These are phyloP conservation scores for Suillus lakei DNA, from an alignment of 768 basidiomycete genomes.

Conservation along the genomic window DNA sequence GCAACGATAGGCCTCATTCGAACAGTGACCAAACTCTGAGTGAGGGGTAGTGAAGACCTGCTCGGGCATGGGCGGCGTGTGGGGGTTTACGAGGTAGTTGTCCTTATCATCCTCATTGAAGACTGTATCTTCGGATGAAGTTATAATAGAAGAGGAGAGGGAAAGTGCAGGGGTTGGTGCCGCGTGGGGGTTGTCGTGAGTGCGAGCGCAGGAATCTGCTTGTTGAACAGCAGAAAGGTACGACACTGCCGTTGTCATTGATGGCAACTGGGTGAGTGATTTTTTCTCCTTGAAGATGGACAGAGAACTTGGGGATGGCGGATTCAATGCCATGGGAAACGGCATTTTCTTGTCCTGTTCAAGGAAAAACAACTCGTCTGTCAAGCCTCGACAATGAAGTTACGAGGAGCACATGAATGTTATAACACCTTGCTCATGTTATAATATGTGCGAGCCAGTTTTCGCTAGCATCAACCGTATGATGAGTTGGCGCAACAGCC, in stretches of 20 bases:
- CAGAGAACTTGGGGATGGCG: conserved; percentile 49
- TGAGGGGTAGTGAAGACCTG: conserved; percentile 81
- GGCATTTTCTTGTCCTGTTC: conserved; percentile 36
- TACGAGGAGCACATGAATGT: neutral
- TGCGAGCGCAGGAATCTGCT: conserved; percentile 70
- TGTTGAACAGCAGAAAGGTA: conserved; percentile 65
- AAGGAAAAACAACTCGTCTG: conserved; percentile 14
- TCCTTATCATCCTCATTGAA: conserved; percentile 58
- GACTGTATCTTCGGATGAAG: conserved; percentile 69
- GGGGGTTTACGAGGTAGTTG: conserved; percentile 64
- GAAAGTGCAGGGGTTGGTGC: conserved; percentile 75
- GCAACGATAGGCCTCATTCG: conserved; percentile 72
- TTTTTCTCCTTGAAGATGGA: conserved; percentile 72
- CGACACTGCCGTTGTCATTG: conserved; percentile 56
- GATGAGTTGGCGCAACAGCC: no score
- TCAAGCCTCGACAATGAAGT: conserved; percentile 17
- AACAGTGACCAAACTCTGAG: conserved; percentile 92
- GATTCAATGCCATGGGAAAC: conserved; percentile 68
- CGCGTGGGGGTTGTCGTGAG: conserved; percentile 47
- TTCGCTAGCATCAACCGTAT: no score
- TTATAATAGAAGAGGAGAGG: conserved; percentile 72
- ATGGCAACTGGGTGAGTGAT: conserved; percentile 36
- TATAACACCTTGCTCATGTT: neutral
- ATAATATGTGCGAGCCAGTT: no score
- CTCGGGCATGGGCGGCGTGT: conserved; percentile 74